Percentiles rank a stretch among this genome's conserved stretches.
phyloP scores from a whole-genome alignment of 805 yeast genomes.

The Monosporozyma yasuniensis region DNA sequence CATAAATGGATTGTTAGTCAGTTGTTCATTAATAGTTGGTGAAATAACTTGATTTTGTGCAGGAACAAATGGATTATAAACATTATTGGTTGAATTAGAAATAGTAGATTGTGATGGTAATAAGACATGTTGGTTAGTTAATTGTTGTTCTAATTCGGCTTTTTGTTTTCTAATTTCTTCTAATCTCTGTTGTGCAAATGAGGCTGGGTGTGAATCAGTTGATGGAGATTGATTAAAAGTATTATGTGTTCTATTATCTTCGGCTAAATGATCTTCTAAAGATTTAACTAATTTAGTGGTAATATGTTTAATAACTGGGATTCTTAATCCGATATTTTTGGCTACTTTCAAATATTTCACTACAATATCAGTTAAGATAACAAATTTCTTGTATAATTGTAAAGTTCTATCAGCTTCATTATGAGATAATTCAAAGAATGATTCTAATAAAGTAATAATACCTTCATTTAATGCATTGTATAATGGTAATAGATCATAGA shows the following conservation, averaged over 20 bases:
- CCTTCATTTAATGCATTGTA: conserved; percentile 94
- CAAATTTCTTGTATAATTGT: conserved; percentile 75
- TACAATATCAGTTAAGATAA: conserved; percentile 76
- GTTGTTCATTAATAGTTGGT: neutral
- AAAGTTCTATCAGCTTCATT: conserved; percentile 81
- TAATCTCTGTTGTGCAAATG: conserved; percentile 25
- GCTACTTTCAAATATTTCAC: conserved; percentile 84
- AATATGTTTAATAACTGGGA: conserved; percentile 94
- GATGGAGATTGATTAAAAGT: conserved; percentile 10
- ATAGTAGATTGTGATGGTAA: conserved; percentile 20
- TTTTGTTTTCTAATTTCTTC: conserved; percentile 30
- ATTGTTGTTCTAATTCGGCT: conserved; percentile 24
- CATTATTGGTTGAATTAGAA: conserved; percentile 11
- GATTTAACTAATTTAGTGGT: conserved; percentile 86
- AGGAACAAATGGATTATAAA: conserved; percentile 28
- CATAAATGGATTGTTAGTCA: conserved; percentile 3
- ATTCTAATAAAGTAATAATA: conserved; percentile 85
- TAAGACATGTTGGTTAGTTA: conserved; percentile 23
- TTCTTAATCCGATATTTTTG: conserved; percentile 81
- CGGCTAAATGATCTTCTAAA: conserved; percentile 80
- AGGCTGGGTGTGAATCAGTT: neutral
- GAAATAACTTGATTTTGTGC: conserved; percentile 7
- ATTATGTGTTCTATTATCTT: conserved; percentile 42
- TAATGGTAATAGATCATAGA: conserved; percentile 77
- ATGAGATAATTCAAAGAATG: conserved; percentile 86